phyloP scores from a whole-genome alignment of 2,329 filamentous ascomycete genomes.

The Ophiostoma tasmaniense region DNA sequence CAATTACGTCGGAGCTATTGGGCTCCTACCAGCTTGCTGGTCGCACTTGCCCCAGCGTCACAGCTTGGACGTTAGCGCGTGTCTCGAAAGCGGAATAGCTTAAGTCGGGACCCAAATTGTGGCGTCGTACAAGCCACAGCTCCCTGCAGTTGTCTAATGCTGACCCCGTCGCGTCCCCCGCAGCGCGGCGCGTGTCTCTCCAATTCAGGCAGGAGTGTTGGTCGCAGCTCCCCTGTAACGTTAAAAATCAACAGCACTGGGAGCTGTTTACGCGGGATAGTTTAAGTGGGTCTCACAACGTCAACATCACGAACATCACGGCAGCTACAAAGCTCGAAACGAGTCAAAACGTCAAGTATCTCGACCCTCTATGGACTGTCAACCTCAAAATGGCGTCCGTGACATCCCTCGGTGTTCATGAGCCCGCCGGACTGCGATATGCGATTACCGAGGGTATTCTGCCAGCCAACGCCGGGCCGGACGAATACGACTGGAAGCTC shows the following conservation, averaged over 20 bases:
- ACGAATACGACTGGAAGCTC: constrained; percentile 70
- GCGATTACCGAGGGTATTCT: constrained; percentile 74
- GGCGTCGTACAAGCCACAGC: constrained; percentile 13
- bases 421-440: constrained; percentile 74
- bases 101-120: not conserved
- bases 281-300: not conserved
- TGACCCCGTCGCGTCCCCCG: constrained; percentile 9
- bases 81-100: not conserved
- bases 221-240: constrained; percentile 11
- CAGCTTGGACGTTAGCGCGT: constrained; percentile 3
- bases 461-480: constrained; percentile 53
- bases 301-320: constrained; percentile 4
- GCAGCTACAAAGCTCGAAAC: not conserved
- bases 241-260: not conserved
- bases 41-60: constrained; percentile 14
- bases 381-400: constrained; percentile 66
- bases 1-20: constrained; percentile 13
- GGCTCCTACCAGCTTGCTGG: not conserved
- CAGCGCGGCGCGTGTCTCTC: constrained; percentile 15
- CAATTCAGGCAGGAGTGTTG: not conserved
- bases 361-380: not conserved
- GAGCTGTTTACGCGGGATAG: constrained; percentile 3
- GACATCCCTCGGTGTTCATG: constrained; percentile 83
- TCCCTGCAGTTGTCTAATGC: not conserved
- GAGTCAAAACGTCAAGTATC: not conserved